These are phyloP conservation scores for Pyrenochaeta sp. DNA, from an alignment of 2,329 filamentous ascomycete genomes.

Conservation along the genomic window DNA sequence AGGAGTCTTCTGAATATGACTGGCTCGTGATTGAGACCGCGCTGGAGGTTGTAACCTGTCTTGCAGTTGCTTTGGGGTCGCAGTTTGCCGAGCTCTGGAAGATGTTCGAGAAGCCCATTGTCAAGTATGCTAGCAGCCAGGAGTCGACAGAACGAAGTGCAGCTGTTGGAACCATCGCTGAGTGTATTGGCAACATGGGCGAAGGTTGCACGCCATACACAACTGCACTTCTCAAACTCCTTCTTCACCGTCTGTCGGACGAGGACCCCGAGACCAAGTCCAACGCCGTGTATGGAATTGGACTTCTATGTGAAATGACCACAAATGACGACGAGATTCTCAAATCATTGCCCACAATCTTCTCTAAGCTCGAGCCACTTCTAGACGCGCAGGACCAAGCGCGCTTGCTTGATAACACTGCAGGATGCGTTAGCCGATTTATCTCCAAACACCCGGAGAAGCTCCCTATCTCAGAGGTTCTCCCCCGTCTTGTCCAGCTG, in stretches of 20 bases:
- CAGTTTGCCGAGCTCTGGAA: constrained; percentile 92
- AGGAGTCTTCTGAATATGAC: constrained; percentile 92
- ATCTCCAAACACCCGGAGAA: constrained; percentile 87
- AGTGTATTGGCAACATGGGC: constrained; percentile 87
- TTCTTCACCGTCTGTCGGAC: constrained; percentile 87
- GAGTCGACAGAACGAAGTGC: constrained; percentile 89
- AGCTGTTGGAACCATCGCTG: constrained; percentile 89
- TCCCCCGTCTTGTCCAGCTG: constrained; percentile 79
- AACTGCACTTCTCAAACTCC: constrained; percentile 75
- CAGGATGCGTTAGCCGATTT: constrained; percentile 90
- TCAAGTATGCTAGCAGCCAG: constrained; percentile 86
- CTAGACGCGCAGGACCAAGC: constrained; percentile 79
- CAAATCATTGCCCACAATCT: constrained; percentile 77
- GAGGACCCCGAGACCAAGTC: constrained; percentile 92
- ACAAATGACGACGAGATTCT: constrained; percentile 76
- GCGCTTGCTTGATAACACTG: constrained; percentile 89
- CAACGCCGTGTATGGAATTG: constrained; percentile 91
- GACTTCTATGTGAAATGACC: constrained; percentile 84
- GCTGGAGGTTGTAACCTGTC: constrained; percentile 85
- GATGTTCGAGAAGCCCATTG: constrained; percentile 89
- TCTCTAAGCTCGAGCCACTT: constrained; percentile 85
- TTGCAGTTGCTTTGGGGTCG: constrained; percentile 81
- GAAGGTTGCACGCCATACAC: constrained; percentile 84
- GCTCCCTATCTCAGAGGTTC: constrained; percentile 80
- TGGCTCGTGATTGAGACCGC: constrained; percentile 97